Evolutionary conservation across 192 early-diverging fungal species (phyloP), one percentile per base, ranked within the genome.

Genomic region (Podila horticola): DNA sequence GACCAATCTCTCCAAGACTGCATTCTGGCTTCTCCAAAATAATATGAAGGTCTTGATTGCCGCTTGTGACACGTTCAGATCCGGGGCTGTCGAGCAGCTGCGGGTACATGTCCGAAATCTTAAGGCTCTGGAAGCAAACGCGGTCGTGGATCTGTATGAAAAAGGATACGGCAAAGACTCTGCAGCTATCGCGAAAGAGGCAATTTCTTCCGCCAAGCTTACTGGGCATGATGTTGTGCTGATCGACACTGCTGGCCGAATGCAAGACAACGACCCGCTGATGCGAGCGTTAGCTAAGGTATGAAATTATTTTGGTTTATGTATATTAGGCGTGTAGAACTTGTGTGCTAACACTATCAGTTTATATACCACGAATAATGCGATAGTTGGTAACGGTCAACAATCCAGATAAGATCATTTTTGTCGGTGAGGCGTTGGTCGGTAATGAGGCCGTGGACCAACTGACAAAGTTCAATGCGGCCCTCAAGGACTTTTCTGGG

Each of bases 231-330:
- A 98, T 83, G 96, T 97, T 8, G 96, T 97, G 15, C 85, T 98
- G 28, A 93, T 98, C 36, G 97, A 98, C 74, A 98, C 97, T 5
- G 97, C 97, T 7, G 97, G 97, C 2, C 90, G 97, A 48, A 98
- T 98, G 97, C 97, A 98, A 82, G 97, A 98, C 74, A 98, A 98
- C 70, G 97, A 97, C 84, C 97, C 97, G 10, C 79, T 98, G 74
- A 98, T 98, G 97, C 90, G 97, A 19, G 95, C 97, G 0, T 86
- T 98, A 64, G 92, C 97, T 29, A 98, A 98, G 83, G 90, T 92
- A 79, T 3, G 51, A 22, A 9, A 22, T 64, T 41, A 31, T 36
- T 69, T 62, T 58, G 29, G n/a, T 3, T 24, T 26, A 55, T 24
- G 6, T 55, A 55, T 26, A 22, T 31, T 55, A 62, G 4, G 6